Evolutionary conservation across 2,329 filamentous ascomycete genomes (phyloP).

Genomic region (Diplodia mutila): DNA sequence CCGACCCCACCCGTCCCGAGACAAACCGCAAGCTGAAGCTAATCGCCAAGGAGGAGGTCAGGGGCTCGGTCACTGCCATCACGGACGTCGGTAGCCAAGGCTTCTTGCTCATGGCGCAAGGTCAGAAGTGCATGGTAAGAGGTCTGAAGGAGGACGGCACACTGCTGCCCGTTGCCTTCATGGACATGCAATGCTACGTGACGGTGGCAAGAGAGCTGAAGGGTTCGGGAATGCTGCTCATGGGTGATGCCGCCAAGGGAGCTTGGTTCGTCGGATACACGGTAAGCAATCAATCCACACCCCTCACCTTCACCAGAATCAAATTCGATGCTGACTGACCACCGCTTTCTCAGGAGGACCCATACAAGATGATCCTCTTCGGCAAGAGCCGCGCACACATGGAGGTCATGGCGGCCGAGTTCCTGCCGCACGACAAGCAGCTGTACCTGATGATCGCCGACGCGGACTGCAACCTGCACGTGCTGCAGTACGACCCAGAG

Average conservation of each 20-base stretch:
- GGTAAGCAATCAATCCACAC: constrained; percentile 51
- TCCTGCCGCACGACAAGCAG: constrained; percentile 82
- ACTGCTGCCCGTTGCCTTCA: constrained; percentile 89
- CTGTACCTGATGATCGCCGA: constrained; percentile 84
- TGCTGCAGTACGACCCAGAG: constrained; percentile 93
- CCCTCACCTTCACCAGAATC: neutral
- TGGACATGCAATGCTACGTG: constrained; percentile 96
- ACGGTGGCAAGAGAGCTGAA: constrained; percentile 81
- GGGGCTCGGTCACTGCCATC: constrained; percentile 86
- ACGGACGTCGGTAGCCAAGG: constrained; percentile 85
- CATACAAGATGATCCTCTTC: constrained; percentile 92
- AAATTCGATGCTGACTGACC: constrained; percentile 16
- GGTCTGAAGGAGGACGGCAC: constrained; percentile 95
- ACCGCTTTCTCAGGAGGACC: constrained; percentile 68
- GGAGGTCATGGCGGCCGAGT: constrained; percentile 80
- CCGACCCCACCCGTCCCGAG: constrained; percentile 81
- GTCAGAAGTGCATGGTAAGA: constrained; percentile 95
- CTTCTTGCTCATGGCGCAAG: constrained; percentile 86
- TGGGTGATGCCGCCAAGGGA: constrained; percentile 90
- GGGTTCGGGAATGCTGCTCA: constrained; percentile 80
- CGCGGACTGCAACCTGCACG: constrained; percentile 81
- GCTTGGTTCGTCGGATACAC: constrained; percentile 96
- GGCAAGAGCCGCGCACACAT: constrained; percentile 81
- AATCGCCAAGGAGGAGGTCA: constrained; percentile 86
- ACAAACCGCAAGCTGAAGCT: constrained; percentile 85